A percentile compares a stretch with the other conserved stretches of the same genome.
Evolutionary conservation across 768 basidiomycete species (phyloP).

Genomic region (Leccinum boreale): DNA sequence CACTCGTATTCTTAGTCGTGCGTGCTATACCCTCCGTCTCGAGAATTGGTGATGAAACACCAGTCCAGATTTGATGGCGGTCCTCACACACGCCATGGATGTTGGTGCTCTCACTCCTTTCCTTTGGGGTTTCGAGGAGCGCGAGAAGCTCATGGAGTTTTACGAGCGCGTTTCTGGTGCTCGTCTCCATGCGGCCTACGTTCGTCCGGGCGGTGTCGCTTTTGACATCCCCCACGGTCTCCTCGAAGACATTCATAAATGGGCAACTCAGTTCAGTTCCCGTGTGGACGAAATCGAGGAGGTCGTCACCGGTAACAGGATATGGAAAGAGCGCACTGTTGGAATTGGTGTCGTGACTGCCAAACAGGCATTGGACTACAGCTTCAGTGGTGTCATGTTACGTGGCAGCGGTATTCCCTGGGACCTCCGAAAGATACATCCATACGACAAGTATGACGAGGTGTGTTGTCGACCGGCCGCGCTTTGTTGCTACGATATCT

Average conservation of each 20-base stretch:
- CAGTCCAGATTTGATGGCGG: conserved; percentile 84
- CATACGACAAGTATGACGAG: conserved; percentile 97
- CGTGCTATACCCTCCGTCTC: conserved; percentile 26
- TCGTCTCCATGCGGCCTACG: conserved; percentile 95
- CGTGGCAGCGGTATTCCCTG: conserved; percentile 91
- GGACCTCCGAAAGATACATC: conserved; percentile 89
- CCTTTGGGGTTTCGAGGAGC: conserved; percentile 99
- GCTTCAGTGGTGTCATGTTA: conserved; percentile 96
- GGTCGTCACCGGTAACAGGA: conserved; percentile 94
- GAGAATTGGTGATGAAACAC: not conserved
- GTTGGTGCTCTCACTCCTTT: conserved; percentile 98
- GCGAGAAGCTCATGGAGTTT: conserved; percentile 99
- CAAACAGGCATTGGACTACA: conserved; percentile 86
- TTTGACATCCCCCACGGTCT: conserved; percentile 98
- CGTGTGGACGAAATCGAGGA: conserved; percentile 98
- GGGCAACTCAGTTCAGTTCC: conserved; percentile 91
- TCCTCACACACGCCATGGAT: conserved; percentile 94
- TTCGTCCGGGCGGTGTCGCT: conserved; percentile 95
- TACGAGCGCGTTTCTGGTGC: conserved; percentile 99
- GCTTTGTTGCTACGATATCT: not conserved
- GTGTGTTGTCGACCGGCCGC: conserved; percentile 34
- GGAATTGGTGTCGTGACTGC: conserved; percentile 90
- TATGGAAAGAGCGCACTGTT: conserved; percentile 95
- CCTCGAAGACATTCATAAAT: conserved; percentile 97
- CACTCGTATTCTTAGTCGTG: conserved; percentile 91